Conservation (phyloP, 345 rosid genomes). For the Hirschfeldia incana region DNA sequence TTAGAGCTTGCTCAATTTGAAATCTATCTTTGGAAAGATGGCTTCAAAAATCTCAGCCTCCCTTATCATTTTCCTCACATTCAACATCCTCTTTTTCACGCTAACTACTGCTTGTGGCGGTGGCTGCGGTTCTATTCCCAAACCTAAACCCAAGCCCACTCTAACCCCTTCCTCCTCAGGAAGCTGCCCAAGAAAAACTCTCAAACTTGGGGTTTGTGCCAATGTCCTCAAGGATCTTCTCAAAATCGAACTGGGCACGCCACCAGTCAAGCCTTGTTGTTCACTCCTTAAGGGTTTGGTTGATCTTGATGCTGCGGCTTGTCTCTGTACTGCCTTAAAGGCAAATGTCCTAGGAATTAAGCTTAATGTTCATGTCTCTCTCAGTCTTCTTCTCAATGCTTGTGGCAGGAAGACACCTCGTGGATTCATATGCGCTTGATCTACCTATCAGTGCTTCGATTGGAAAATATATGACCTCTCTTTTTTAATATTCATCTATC, state of each 20-base stretch:
- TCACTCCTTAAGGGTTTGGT: slow-evolving; percentile 46
- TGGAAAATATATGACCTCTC: neutral
- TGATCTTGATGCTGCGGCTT: slow-evolving; percentile 67
- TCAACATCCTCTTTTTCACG: slow-evolving; percentile 33
- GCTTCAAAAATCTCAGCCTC: slow-evolving; percentile 32
- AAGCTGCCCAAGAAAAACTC: slow-evolving; percentile 52
- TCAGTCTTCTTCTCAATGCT: slow-evolving; percentile 55
- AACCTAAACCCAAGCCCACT: slow-evolving; percentile 28
- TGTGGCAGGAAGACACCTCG: slow-evolving; percentile 53
- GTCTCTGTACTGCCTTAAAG: slow-evolving; percentile 66
- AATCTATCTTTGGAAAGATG: slow-evolving; percentile 6
- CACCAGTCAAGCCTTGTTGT: slow-evolving; percentile 54
- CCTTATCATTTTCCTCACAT: slow-evolving; percentile 22
- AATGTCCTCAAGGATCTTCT: slow-evolving; percentile 44
- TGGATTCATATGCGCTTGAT: slow-evolving; percentile 20
- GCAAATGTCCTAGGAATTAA: slow-evolving; percentile 55
- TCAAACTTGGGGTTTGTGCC: slow-evolving; percentile 59
- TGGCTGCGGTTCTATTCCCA: slow-evolving; percentile 10
- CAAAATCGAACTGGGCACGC: slow-evolving; percentile 39
- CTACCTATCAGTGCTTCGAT: neutral
- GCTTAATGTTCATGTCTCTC: slow-evolving; percentile 53
- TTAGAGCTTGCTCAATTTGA: neutral
- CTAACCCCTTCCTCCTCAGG: neutral
- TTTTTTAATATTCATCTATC: neutral
- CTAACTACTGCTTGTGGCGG: slow-evolving; percentile 25